Percentiles rank a stretch among this genome's conserved stretches.
Conservation (phyloP, 345 rosid genomes). For the Xanthoceras sorbifolium region DNA sequence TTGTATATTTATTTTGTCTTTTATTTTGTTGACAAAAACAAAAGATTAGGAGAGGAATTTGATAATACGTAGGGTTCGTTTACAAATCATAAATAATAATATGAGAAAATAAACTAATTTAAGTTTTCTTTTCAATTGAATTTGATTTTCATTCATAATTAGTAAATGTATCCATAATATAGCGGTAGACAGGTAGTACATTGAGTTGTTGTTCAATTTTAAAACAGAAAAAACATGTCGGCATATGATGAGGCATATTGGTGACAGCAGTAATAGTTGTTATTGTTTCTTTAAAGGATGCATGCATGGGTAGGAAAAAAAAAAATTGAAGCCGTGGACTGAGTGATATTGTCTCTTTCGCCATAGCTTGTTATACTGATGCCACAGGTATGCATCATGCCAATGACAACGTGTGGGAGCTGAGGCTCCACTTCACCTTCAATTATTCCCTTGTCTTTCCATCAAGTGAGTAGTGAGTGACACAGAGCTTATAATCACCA, state of each 20-base stretch:
- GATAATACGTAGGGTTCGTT: no score
- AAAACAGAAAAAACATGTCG: neutral
- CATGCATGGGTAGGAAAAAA: neutral
- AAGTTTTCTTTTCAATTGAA: no score
- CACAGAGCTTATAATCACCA: neutral
- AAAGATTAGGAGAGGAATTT: no score
- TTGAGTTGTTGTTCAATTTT: no score
- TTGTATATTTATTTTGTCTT: no score
- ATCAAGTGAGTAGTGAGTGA: neutral
- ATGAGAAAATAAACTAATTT: no score
- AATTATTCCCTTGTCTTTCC: constrained; percentile 26
- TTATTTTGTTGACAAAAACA: no score
- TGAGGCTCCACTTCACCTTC: constrained; percentile 3
- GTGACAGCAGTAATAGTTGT: neutral
- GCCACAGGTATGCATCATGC: neutral
- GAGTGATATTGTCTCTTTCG: neutral
- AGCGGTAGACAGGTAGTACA: no score
- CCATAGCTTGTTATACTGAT: constrained; percentile 11
- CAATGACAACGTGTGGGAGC: no score
- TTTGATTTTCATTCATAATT: no score
- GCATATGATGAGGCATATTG: neutral
- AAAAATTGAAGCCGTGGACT: neutral
- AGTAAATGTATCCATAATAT: no score
- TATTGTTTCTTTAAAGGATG: neutral
- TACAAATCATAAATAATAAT: no score